Base-by-base conservation (phyloP, 345 rosid species). In the Cardamine occulta region DNA sequence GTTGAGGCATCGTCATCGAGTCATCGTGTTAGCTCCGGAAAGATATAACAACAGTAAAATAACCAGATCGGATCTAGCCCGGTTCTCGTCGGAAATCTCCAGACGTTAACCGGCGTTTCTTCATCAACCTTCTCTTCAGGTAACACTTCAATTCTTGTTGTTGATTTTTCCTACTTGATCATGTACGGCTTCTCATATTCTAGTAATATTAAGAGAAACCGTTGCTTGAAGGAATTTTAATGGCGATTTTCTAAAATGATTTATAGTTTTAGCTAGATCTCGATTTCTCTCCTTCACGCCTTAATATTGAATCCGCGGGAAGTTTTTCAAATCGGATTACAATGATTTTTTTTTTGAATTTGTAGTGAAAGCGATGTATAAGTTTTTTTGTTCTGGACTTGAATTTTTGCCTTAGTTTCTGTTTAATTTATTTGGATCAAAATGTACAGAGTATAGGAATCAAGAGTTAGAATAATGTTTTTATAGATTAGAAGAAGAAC, bases 21-120 rank as follows among this genome's bases (percentile, higher is more conserved):
- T 47, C 23, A 17, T 47, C 19, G 49, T 15, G 9, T n/a, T 8
- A 17, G 65, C 80, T 45, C 48, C 31, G 49, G 67, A 24, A 31
- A 12, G 2, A 4, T 2, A 26, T 5, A 9, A 9, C 21, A 59
- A 59, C 39, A 61, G 39, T 64, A 15, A 13, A 39, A 7, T 13
- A 63, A 39, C 32, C 64, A 48, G 81, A 64, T 77, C 73, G 68
- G 73, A 66, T 78, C 77, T 78, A 13, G 19, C 52, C 59, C 14
- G 67, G 34, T 47, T 57, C 66, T 70, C 66, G 68, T 34, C 74
- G 81, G 81, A 70, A 70, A 77, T 63, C 76, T 55, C 8, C 59
- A 47, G 8, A 47, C 75, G 65, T 9, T 70, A 35, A 56, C 76
- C 80, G 72, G 45, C 45, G 61, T 47, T 66, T 47, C 78, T 52